phyloP scores from a whole-genome alignment of 768 basidiomycete species.

The Mycena maculata region DNA sequence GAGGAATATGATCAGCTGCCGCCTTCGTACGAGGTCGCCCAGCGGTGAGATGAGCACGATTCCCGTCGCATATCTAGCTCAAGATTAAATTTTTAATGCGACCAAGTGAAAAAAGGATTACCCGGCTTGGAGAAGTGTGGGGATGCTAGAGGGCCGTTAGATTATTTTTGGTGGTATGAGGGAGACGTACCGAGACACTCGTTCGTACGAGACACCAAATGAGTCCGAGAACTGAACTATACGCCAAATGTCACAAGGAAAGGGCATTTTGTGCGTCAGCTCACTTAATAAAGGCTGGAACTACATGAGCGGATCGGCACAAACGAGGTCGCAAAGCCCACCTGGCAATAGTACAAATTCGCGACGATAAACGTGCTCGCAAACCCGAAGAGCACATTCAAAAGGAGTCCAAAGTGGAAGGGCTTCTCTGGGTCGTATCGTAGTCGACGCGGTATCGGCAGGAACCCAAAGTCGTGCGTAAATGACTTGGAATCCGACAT shows the following conservation, averaged over 20 bases:
- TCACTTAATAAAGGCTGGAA: constrained; percentile 73
- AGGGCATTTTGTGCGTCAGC: constrained; percentile 34
- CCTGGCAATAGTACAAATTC: constrained; percentile 87
- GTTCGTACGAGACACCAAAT: constrained; percentile 45
- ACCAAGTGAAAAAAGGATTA: constrained; percentile 40
- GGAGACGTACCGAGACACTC: constrained; percentile 36
- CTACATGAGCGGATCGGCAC: neutral
- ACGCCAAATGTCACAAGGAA: neutral
- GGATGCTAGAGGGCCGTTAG: constrained; percentile 31
- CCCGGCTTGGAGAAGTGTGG: constrained; percentile 76
- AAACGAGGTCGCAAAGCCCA: neutral
- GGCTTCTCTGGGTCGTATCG: constrained; percentile 64
- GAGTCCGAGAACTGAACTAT: constrained; percentile 57
- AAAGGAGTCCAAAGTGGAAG: constrained; percentile 61
- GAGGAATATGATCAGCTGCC: constrained; percentile 74
- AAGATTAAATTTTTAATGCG: neutral
- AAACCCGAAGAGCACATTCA: constrained; percentile 72
- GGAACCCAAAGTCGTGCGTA: constrained; percentile 64
- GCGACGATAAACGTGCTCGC: constrained; percentile 72
- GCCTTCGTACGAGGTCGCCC: constrained; percentile 83
- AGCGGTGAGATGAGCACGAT: constrained; percentile 82
- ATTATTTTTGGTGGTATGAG: neutral
- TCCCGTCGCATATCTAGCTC: constrained; percentile 72
- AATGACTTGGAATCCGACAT: neutral
- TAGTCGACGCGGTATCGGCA: constrained; percentile 70